Conservation (phyloP, 495 filamentous ascomycete species). For the Trichocladium antarcticum region DNA sequence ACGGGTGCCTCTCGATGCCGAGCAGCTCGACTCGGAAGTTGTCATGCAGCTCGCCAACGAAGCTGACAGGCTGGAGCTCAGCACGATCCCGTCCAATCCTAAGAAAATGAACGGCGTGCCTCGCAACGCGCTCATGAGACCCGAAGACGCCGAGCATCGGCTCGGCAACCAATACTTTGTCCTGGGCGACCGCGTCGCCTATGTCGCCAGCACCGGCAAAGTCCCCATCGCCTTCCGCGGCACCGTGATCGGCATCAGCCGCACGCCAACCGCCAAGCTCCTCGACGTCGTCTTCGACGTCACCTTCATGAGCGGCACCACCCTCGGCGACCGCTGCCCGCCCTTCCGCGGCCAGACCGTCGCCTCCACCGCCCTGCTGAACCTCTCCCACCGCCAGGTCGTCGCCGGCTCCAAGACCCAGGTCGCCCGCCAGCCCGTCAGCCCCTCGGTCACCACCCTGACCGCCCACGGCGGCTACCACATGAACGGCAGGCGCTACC, state of each 20-base stretch:
- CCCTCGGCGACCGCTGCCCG: constrained; percentile 78
- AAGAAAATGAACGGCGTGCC: constrained; percentile 66
- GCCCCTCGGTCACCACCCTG: constrained; percentile 47
- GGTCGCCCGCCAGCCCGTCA: constrained; percentile 43
- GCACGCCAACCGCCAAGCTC: constrained; percentile 65
- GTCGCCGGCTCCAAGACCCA: constrained; percentile 62
- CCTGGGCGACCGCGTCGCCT: constrained; percentile 84
- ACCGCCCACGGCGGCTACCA: constrained; percentile 51
- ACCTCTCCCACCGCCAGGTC: constrained; percentile 71
- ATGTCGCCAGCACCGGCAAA: constrained; percentile 84
- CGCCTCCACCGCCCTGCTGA: constrained; percentile 68
- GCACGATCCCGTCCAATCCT: constrained; percentile 32
- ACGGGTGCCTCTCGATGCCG: constrained; percentile 83
- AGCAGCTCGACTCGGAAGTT: constrained; percentile 85
- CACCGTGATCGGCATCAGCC: constrained; percentile 84
- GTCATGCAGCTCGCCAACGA: constrained; percentile 72
- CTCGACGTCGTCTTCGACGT: constrained; percentile 90
- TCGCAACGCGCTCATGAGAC: constrained; percentile 76
- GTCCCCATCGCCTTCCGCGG: constrained; percentile 88
- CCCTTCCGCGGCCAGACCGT: constrained; percentile 94
- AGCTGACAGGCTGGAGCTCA: constrained; percentile 47
- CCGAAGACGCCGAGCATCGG: constrained; percentile 81
- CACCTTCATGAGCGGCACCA: constrained; percentile 93
- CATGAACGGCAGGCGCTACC: constrained; percentile 50
- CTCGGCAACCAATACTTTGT: constrained; percentile 74